Conservation (phyloP, 768 basidiomycete species). For the Suillus tomentosus region DNA sequence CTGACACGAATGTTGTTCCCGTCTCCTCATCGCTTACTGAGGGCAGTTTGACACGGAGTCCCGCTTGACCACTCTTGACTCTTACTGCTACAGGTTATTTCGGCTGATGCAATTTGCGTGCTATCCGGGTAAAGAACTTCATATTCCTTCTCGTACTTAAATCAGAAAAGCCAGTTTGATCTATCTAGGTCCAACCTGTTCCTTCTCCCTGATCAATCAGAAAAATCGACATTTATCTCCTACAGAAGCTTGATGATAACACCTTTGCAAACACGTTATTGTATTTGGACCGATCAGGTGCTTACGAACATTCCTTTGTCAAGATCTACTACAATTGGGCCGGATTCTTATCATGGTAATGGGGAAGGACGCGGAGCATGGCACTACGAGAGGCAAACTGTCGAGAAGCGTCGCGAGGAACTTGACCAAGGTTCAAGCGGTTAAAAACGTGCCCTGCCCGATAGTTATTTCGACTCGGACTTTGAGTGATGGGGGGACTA, state of each 20-base stretch:
- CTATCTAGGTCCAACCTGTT: background rate
- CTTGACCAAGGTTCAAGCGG: background rate
- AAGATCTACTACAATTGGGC: background rate
- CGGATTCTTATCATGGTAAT: background rate
- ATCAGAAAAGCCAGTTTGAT: background rate
- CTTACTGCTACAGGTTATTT: background rate
- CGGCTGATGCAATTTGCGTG: background rate
- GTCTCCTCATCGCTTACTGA: background rate
- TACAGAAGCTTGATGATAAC: background rate
- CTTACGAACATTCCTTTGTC: background rate
- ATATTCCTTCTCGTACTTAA: background rate
- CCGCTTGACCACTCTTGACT: background rate
- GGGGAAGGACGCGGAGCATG: background rate
- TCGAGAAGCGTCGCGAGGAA: background rate
- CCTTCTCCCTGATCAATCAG: background rate
- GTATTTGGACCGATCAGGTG: background rate
- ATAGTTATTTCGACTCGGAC: background rate
- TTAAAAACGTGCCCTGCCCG: background rate
- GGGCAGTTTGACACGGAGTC: background rate
- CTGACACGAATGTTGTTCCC: background rate
- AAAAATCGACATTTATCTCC: background rate
- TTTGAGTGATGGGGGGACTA: background rate
- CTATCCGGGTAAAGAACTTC: background rate
- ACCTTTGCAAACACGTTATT: background rate
- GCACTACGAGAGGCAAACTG: background rate